These are phyloP conservation scores for Cytospora piceae DNA, from an alignment of 2,329 filamentous ascomycete genomes.

Conservation along the genomic window DNA sequence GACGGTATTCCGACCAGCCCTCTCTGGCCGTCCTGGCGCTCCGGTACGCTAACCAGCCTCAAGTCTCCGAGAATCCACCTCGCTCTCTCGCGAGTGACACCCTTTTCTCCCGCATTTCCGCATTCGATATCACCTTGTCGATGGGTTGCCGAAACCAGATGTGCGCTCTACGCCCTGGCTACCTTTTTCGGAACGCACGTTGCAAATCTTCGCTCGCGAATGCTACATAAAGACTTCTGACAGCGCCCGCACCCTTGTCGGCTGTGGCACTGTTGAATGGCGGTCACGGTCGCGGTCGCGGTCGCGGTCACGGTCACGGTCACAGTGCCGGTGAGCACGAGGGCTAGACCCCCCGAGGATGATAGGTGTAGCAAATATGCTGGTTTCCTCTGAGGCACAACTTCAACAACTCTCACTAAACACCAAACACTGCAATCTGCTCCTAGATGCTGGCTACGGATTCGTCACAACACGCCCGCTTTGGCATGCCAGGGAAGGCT, in stretches of 20 bases:
- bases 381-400: neutral
- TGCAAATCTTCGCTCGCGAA: neutral
- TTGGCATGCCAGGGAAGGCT: neutral
- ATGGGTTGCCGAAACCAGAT: neutral
- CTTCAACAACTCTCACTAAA: neutral
- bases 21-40: neutral
- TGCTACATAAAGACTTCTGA: neutral
- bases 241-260: neutral
- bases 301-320: neutral
- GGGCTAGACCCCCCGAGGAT: neutral
- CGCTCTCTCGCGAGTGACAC: neutral
- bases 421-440: neutral
- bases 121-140: neutral
- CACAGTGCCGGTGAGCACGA: neutral
- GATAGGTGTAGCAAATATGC: neutral
- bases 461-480: neutral
- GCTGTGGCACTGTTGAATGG: neutral
- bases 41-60: neutral
- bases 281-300: neutral
- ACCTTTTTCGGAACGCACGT: neutral
- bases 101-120: neutral
- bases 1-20: too few species aligned
- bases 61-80: neutral
- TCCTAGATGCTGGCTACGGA: neutral
- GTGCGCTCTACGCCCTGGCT: neutral